Base-by-base conservation (phyloP, 2,329 filamentous ascomycete genomes). In the Pseudonectria buxi region DNA sequence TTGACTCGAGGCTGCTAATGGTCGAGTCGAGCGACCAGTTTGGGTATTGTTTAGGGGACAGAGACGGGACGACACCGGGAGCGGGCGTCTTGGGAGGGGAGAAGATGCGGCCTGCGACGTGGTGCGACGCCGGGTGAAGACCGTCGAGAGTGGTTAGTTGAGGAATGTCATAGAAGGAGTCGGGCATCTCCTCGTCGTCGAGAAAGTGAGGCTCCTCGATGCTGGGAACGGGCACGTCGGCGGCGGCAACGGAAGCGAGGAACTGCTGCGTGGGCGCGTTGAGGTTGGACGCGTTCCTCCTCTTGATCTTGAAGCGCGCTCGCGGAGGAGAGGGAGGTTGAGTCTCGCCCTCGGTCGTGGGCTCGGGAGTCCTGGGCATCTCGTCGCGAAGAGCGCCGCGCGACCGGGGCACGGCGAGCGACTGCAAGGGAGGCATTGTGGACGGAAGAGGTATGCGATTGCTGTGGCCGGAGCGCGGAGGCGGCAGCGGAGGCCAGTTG, bases 241-340 rank as follows among this genome's bases (percentile, higher is more conserved):
- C 78, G 13, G 76, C 76, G 29, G 75, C 77, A 38, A 82, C 78
- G 4, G 76, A 81, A 3, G 76, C 77, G n/a, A 82, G 68, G 50
- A 82, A 82, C 33, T 81, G 75, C 50, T 78, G 68, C 2, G 78
- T 81, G 2, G 78, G 76, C 26, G 76, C 76, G 39, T 67, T 58
- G 10, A 74, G 62, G 37, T 69, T 65, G 28, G 72, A 68, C 26
- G 67, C 65, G 49, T 69, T 66, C 47, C 74, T 74, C 48, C 70
- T 68, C 57, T 75, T 75, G 40, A 79, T 56, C 44, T 65, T 69
- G 47, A 78, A 63, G 35, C 71, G 71, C 41, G 68, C 72, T 49
- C 71, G 67, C 28, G 69, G 70, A 16, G 72, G 67, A 26, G 69
- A 70, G 10, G 72, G 68, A 7, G 65, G 61, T 37, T 61, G 63